phyloP scores from a whole-genome alignment of 1,284 basidiomycete genomes.

The Pseudozyma thailandica region DNA sequence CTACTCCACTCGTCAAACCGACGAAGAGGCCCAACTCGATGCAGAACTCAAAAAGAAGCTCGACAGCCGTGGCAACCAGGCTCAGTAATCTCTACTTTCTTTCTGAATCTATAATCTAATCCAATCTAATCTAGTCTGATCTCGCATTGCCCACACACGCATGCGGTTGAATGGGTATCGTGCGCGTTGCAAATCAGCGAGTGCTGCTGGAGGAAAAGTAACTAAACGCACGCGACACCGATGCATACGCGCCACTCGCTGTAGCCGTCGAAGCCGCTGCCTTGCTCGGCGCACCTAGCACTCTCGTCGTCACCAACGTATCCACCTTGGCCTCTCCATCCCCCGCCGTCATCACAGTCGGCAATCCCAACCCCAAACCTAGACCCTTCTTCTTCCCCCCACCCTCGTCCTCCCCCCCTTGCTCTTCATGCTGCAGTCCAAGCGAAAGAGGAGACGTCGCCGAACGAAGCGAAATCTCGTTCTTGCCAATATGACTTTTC shows the following conservation, averaged over 20 bases:
- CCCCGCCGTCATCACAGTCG: slow-evolving; percentile 4
- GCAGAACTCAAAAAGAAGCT: slow-evolving; percentile 43
- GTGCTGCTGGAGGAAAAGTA: slow-evolving; percentile 30
- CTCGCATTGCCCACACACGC: too few relatives aligned
- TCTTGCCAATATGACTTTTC: slow-evolving; percentile 46
- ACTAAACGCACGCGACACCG: slow-evolving; percentile 38
- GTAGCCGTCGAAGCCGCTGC: slow-evolving; percentile 16
- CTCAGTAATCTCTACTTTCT: slow-evolving; percentile 23
- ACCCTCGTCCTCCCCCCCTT: neutral
- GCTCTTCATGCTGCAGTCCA: neutral
- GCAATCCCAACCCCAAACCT: slow-evolving; percentile 28
- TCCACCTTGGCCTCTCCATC: slow-evolving; percentile 14
- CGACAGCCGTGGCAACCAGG: slow-evolving; percentile 37
- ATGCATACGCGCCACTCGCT: slow-evolving; percentile 32
- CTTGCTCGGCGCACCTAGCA: slow-evolving; percentile 27
- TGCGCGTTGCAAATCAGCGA: neutral
- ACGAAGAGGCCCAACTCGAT: slow-evolving; percentile 21
- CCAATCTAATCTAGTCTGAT: neutral
- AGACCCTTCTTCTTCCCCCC: neutral
- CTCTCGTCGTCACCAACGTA: slow-evolving; percentile 35
- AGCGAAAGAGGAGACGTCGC: neutral
- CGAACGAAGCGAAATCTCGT: slow-evolving; percentile 40
- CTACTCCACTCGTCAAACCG: slow-evolving; percentile 35
- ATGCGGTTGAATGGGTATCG: too few relatives aligned
- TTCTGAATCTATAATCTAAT: neutral